phyloP scores from a whole-genome alignment of 2,329 filamentous ascomycete genomes.

The Talaromyces sp. region DNA sequence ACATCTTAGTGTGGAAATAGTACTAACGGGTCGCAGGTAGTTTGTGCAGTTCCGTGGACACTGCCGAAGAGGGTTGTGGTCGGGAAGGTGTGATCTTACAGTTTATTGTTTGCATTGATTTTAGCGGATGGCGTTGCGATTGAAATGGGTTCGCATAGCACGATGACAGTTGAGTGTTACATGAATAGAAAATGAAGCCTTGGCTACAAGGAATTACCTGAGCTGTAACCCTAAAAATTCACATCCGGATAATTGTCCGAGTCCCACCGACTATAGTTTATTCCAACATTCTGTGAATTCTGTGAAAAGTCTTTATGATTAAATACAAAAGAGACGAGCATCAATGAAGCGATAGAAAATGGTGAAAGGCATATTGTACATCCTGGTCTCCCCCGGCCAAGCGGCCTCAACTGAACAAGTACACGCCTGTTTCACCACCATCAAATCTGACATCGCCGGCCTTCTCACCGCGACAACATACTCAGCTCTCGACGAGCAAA shows the following conservation, averaged over 20 bases:
- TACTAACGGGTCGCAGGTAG: conserved; percentile 48
- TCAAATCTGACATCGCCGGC: neutral
- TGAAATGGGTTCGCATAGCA: neutral
- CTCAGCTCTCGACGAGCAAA: neutral
- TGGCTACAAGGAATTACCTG: neutral
- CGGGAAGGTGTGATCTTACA: neutral
- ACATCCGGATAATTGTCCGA: no score
- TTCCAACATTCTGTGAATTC: neutral
- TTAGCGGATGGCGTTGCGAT: conserved; percentile 9
- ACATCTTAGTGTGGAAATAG: neutral
- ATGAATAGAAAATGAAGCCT: conserved; percentile 2
- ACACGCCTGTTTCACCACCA: neutral
- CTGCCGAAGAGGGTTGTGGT: conserved; percentile 54
- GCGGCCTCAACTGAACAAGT: neutral
- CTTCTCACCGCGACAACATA: neutral
- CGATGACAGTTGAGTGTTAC: neutral
- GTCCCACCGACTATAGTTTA: neutral
- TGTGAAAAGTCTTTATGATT: no score
- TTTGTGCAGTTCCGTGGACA: conserved; percentile 68
- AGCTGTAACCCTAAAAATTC: neutral
- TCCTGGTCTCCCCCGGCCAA: neutral
- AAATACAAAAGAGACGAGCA: neutral
- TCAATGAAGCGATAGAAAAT: neutral
- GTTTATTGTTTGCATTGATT: conserved; percentile 1
- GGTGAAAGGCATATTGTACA: neutral